phyloP scores from a whole-genome alignment of 331 rosid species.

The Acacia pycnantha region DNA sequence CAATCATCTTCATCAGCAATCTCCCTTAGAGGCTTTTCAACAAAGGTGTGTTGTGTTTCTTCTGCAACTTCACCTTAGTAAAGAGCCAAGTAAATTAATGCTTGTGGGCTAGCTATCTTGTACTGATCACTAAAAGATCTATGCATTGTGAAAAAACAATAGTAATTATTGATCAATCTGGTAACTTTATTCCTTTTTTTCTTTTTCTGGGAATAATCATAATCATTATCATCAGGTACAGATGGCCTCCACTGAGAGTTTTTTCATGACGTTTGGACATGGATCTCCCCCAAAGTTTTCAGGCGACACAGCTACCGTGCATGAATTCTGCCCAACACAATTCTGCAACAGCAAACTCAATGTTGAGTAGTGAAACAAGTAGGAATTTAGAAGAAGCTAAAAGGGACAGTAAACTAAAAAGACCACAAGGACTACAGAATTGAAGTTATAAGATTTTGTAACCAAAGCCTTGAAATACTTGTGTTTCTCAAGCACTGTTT shows the following conservation, averaged over 20 bases:
- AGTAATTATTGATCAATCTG: background rate
- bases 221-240: slow-evolving; percentile 49
- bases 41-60: slow-evolving; percentile 66
- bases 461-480: background rate
- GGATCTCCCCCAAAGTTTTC: slow-evolving; percentile 92
- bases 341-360: slow-evolving; percentile 52
- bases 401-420: background rate
- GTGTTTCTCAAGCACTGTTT: background rate
- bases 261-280: slow-evolving; percentile 86
- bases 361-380: slow-evolving; percentile 21
- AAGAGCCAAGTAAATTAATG: slow-evolving; percentile 53
- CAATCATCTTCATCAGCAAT: slow-evolving; percentile 49
- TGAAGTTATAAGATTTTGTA: background rate
- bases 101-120: slow-evolving; percentile 37
- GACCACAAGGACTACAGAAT: background rate
- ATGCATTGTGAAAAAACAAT: slow-evolving; percentile 18
- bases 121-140: slow-evolving; percentile 28
- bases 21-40: slow-evolving; percentile 46
- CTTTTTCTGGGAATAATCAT: slow-evolving; percentile 24
- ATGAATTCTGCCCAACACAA: slow-evolving; percentile 77
- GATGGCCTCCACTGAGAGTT: slow-evolving; percentile 81
- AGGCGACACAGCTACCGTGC: slow-evolving; percentile 65
- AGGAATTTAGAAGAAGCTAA: background rate
- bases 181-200: slow-evolving; percentile 25
- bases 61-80: slow-evolving; percentile 81